Base-by-base conservation (phyloP, 441 rosid species). In the Populus tomentosa region DNA sequence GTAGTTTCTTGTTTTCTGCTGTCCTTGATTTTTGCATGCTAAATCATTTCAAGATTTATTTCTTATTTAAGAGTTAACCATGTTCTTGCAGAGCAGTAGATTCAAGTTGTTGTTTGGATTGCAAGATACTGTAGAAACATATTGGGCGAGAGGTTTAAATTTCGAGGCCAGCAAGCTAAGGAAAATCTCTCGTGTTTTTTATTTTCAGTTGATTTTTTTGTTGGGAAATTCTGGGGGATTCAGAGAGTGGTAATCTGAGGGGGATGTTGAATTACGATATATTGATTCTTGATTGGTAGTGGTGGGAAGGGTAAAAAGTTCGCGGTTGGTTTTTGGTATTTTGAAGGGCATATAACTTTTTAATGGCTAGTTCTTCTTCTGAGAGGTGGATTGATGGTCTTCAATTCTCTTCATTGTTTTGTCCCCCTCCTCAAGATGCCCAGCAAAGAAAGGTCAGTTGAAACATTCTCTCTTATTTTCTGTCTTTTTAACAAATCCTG, bases 301-400 rank as follows among this genome's bases (percentile, higher is more conserved):
- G 75, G 75, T 69, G 79, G 77, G 70, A 77, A 74, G 42, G 78
- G 59, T 32, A 46, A 62, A 4, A 36, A 4, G 14, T 46, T 69
- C 46, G 4, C 23, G 42, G 73, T 72, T 76, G 38, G 66, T 81
- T 28, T 64, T 69, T 76, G 32, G 64, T 59, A 73, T 72, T n/a
- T 64, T 36, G 59, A 30, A 30, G 61, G 61, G 56, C 46, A 59
- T 26, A 10, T n/a, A 16, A 5, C 16, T 10, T 23, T 36, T 63
- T 11, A 32, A 93, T 93, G 97, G 94, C 94, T 76, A 86, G 72
- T 84, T 85, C 91, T 84, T 85, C 91, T 69, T 88, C 92, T 32
- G 98, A 88, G 89, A 90, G 94, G 81, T 94, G 99, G 99, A 92
- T 90, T 76, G 98, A 94, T 85, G 92, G 98, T 71, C 97, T 94